Conservation (phyloP, 2,329 filamentous ascomycete genomes). For the Nigrospora osmanthi region DNA sequence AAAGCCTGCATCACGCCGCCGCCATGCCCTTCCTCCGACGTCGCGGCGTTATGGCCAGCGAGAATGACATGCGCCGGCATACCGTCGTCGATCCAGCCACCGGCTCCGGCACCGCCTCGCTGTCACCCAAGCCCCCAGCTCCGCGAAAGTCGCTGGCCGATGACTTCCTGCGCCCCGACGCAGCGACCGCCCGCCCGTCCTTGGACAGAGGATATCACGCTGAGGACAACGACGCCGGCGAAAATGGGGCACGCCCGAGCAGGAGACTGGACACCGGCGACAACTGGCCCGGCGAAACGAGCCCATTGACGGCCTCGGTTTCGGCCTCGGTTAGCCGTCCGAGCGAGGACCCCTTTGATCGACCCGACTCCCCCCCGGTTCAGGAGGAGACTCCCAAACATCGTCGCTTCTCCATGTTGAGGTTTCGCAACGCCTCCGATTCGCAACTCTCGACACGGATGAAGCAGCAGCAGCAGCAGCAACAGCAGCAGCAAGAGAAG, state of each 20-base stretch:
- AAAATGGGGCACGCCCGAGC: background rate
- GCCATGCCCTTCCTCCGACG: conserved; percentile 55
- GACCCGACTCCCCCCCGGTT: conserved; percentile 40
- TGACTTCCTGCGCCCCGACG: conserved; percentile 8
- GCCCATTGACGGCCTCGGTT: conserved; percentile 2
- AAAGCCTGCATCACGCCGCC: background rate
- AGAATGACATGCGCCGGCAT: conserved; percentile 50
- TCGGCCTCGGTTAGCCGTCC: conserved; percentile 11
- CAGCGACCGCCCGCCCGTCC: conserved; percentile 2
- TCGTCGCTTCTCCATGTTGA: conserved; percentile 62
- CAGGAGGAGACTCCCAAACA: conserved; percentile 49
- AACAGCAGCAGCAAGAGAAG: conserved; percentile 48
- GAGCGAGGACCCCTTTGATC: conserved; percentile 19
- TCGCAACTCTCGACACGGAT: conserved; percentile 74
- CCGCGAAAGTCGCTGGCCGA: conserved; percentile 12
- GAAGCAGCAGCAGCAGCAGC: conserved; percentile 41
- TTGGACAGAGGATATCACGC: background rate
- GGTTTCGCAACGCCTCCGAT: conserved; percentile 88
- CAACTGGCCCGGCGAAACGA: conserved; percentile 13
- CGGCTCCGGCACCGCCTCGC: conserved; percentile 6
- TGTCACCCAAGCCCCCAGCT: conserved; percentile 5
- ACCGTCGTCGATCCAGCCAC: conserved; percentile 24
- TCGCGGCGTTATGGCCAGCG: conserved; percentile 51
- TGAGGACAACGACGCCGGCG: conserved; percentile 3
- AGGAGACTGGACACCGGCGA: conserved; percentile 7